Evolutionary conservation across 305 asterid genomes (phyloP), one percentile per base, ranked within the genome.

Genomic region (Nicotiana rustica): DNA sequence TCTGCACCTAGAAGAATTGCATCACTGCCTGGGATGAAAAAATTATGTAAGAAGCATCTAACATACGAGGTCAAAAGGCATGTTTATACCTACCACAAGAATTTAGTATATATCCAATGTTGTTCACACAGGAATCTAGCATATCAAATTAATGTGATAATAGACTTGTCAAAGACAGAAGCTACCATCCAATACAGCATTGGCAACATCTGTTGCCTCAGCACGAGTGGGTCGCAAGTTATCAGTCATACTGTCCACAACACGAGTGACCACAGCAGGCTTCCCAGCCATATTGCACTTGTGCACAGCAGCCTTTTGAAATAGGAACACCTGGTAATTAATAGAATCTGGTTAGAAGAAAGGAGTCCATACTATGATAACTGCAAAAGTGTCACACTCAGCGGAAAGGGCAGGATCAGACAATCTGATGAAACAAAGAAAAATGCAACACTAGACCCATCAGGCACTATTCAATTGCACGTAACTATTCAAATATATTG

Each of bases 201-300:
- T 95, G 67, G 98, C 99, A 71, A 95, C 97, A 88, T 95, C 98
- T 83, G 99, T 95, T 77, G 99, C 99, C 91, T 95, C 99, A 21
- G 99, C 99, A 88, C 98, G 98, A 82, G 99, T 95, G 29, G 98
- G 99, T 81, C 99, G 90, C 83, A 93, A 85, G 88, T 93, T 95
- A 93, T 92, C 95, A 5, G 99, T 93, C 99, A 93, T 95, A 66
- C 97, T 92, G 89, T 95, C 99, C 8, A 95, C 99, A 60, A 95
- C 98, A 33, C 99, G 99, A 71, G 99, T 95, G 65, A 95, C 88
- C 81, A 95, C 97, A 36, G 94, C 97, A 15, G 99, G 99, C 86
- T 95, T 95, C 85, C 99, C 99, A 36, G 98, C 98, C 84, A 91
- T 86, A 86, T 95, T 95, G 88, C 99, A 95, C 89, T 94, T 95